These are phyloP conservation scores for Leccinum rimulosum DNA, from an alignment of 768 basidiomycete genomes.

Conservation along the genomic window DNA sequence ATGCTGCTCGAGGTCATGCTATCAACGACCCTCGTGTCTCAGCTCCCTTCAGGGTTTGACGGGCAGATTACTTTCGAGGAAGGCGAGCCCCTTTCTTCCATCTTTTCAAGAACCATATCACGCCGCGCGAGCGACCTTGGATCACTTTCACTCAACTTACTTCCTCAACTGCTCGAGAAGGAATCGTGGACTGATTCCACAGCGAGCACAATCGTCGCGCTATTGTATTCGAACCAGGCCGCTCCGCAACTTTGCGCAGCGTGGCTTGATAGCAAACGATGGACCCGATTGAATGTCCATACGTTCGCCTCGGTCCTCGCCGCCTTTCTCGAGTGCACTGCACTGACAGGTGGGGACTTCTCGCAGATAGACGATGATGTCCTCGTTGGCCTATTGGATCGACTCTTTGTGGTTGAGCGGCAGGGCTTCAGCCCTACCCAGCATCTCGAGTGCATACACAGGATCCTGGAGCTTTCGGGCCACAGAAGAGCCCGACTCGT, in stretches of 20 bases:
- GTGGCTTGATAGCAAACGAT: constrained; percentile 38
- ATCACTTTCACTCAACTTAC: constrained; percentile 22
- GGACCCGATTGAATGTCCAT: constrained; percentile 16
- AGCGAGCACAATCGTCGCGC: constrained; percentile 39
- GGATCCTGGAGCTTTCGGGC: constrained; percentile 28
- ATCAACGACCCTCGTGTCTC: constrained; percentile 38
- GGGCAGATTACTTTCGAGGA: constrained; percentile 16
- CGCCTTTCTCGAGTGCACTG: constrained; percentile 45
- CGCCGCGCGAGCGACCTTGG: not conserved
- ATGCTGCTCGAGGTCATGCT: constrained; percentile 47
- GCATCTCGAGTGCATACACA: constrained; percentile 27
- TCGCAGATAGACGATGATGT: constrained; percentile 20
- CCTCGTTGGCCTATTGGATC: constrained; percentile 33
- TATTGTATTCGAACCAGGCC: constrained; percentile 42
- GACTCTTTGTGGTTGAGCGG: constrained; percentile 12
- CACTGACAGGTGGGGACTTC: constrained; percentile 18
- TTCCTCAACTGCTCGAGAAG: constrained; percentile 39
- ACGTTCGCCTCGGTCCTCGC: constrained; percentile 40
- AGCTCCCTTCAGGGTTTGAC: constrained; percentile 30
- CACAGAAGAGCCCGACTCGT: constrained; percentile 18
- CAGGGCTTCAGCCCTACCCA: not conserved
- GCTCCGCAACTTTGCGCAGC: constrained; percentile 26
- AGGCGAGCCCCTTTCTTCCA: constrained; percentile 4
- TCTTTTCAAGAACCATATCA: not conserved
- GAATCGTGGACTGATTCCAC: constrained; percentile 44